Percentiles rank a stretch among this genome's conserved stretches.
Conservation (phyloP, 805 yeast species). For the Ascoidea asiatica region DNA sequence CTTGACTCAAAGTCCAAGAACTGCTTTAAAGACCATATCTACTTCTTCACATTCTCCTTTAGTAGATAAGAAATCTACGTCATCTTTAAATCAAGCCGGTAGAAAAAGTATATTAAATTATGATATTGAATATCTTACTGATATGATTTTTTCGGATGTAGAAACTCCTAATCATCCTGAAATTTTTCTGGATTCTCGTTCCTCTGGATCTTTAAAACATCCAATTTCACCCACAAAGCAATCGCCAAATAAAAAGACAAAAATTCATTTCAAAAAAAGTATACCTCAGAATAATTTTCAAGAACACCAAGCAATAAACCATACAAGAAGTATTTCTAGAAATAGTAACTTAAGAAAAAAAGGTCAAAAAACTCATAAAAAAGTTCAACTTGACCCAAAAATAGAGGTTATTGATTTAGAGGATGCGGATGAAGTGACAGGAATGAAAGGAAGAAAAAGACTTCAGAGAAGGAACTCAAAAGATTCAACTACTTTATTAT, state of each 20-base stretch:
- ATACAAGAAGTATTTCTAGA: background rate
- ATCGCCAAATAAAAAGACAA: too few relatives aligned
- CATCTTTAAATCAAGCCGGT: too few relatives aligned
- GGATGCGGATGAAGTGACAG: background rate
- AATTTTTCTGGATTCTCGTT: too few relatives aligned
- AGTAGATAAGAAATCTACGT: background rate
- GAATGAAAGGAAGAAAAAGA: background rate
- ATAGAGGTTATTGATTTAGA: background rate
- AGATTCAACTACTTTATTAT: constrained; percentile 4
- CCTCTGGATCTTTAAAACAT: too few relatives aligned
- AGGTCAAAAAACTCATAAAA: background rate
- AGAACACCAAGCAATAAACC: background rate
- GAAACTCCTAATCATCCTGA: background rate
- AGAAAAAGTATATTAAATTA: background rate
- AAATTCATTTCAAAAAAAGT: background rate
- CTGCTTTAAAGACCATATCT: background rate
- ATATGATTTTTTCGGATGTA: background rate
- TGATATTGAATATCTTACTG: background rate
- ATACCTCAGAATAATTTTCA: background rate
- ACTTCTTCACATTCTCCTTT: background rate
- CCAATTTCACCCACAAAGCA: background rate
- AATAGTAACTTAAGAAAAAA: background rate
- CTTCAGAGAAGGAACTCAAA: background rate
- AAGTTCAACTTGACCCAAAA: background rate
- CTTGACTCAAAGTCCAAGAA: background rate